A percentile compares a stretch with the other conserved stretches of the same genome.
Evolutionary conservation across 306 rosid genomes (phyloP).

Genomic region (Oemleria cerasiformis): DNA sequence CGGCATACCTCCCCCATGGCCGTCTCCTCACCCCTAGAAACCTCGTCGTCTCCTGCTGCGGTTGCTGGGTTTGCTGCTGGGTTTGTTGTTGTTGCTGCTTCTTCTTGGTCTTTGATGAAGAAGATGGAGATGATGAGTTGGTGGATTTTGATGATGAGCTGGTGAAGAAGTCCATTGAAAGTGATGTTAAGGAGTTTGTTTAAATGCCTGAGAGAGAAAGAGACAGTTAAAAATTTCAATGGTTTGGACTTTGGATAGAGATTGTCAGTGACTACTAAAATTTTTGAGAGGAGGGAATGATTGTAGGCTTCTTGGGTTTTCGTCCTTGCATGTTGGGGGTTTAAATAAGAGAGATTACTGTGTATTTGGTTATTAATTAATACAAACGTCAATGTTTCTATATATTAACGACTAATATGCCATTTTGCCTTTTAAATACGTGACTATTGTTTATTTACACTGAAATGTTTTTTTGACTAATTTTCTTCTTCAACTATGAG

Average conservation of each 20-base stretch:
- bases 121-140: conserved; percentile 26
- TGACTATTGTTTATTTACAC: neutral
- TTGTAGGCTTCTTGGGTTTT: conserved; percentile 31
- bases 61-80: conserved; percentile 10
- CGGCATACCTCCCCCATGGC: conserved; percentile 60
- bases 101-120: conserved; percentile 30
- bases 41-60: conserved; percentile 28
- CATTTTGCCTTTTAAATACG: too few relatives aligned
- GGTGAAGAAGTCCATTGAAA: conserved; percentile 29
- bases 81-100: conserved; percentile 24
- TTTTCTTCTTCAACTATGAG: too few relatives aligned
- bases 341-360: conserved; percentile 33
- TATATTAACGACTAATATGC: neutral
- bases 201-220: conserved; percentile 3
- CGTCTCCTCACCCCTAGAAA: conserved; percentile 48
- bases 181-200: neutral
- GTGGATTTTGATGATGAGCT: conserved; percentile 16
- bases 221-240: neutral
- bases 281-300: conserved; percentile 24
- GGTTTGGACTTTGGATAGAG: neutral
- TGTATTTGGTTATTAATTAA: neutral
- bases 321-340: conserved; percentile 40
- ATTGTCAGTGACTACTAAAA: conserved; percentile 1
- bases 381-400: neutral
- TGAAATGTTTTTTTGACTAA: neutral